These are phyloP conservation scores for Citrus australasica DNA, from an alignment of 345 rosid species.

Conservation along the genomic window DNA sequence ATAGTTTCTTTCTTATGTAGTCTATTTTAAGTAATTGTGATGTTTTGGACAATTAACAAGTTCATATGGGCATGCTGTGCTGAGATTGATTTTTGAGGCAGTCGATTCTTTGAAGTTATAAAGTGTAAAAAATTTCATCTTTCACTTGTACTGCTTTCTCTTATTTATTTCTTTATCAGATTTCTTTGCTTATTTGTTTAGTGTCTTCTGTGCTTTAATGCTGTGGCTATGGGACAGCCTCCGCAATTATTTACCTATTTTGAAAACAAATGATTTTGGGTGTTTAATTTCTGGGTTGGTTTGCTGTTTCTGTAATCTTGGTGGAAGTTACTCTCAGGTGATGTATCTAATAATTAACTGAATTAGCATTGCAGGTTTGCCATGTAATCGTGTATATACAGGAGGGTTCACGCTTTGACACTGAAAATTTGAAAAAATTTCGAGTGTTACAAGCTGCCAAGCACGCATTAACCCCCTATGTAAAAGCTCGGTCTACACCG, in stretches of 20 bases:
- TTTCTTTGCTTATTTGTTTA: background rate
- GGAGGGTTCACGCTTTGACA: slow-evolving; percentile 66
- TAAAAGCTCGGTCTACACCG: slow-evolving; percentile 44
- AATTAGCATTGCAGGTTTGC: slow-evolving; percentile 74
- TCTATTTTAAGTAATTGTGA: background rate
- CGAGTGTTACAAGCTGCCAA: slow-evolving; percentile 80
- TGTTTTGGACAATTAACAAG: background rate
- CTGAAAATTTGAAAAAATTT: slow-evolving; percentile 59
- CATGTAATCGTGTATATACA: slow-evolving; percentile 63
- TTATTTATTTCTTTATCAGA: background rate
- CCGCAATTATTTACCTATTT: background rate
- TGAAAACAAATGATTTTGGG: background rate
- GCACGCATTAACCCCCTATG: slow-evolving; percentile 54
- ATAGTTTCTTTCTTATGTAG: background rate
- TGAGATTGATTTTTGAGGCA: background rate
- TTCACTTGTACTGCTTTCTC: background rate
- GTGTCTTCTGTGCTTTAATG: background rate
- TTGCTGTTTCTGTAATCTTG: background rate
- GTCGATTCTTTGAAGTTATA: background rate
- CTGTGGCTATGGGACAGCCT: background rate
- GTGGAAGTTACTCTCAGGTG: background rate
- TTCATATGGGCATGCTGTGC: background rate
- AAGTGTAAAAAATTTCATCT: background rate
- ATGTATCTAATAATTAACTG: slow-evolving; percentile 18
- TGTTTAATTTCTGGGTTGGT: background rate